phyloP scores from a whole-genome alignment of 2,329 filamentous ascomycete species.

The Epicoccum nigrum region DNA sequence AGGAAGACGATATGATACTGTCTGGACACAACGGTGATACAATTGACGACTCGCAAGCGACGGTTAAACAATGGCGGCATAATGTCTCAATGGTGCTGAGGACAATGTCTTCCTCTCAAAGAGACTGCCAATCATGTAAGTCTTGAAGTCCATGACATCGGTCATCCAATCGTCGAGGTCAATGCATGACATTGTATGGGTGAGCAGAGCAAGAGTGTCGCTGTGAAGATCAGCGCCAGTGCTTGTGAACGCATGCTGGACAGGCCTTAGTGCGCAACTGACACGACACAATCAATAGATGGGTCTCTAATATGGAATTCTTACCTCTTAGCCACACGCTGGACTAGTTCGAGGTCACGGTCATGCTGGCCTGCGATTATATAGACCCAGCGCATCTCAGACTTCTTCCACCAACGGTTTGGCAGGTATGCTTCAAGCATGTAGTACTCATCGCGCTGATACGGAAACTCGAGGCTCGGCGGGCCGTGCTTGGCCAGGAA shows the following conservation, averaged over 20 bases:
- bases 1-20: too few species aligned
- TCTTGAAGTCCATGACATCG: conserved; percentile 24
- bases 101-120: conserved; percentile 1
- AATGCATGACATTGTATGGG: conserved; percentile 25
- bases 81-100: conserved; percentile 5
- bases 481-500: conserved; percentile 61
- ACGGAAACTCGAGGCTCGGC: conserved; percentile 60
- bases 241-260: background rate
- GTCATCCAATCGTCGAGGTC: conserved; percentile 27
- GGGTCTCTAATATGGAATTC: background rate
- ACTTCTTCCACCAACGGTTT: conserved; percentile 60
- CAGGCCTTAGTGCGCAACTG: background rate
- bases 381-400: conserved; percentile 58
- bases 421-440: conserved; percentile 64
- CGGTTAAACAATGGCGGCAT: conserved; percentile 11
- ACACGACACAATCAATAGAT: background rate
- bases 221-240: conserved; percentile 18
- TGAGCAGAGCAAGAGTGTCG: conserved; percentile 25
- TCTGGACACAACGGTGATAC: too few species aligned
- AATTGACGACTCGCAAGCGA: background rate
- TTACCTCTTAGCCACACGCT: conserved; percentile 2
- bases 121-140: conserved; percentile 17
- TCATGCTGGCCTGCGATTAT: conserved; percentile 47
- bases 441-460: conserved; percentile 64
- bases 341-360: conserved; percentile 44